phyloP scores from a whole-genome alignment of 306 rosid species.

The Spatholobus suberectus region DNA sequence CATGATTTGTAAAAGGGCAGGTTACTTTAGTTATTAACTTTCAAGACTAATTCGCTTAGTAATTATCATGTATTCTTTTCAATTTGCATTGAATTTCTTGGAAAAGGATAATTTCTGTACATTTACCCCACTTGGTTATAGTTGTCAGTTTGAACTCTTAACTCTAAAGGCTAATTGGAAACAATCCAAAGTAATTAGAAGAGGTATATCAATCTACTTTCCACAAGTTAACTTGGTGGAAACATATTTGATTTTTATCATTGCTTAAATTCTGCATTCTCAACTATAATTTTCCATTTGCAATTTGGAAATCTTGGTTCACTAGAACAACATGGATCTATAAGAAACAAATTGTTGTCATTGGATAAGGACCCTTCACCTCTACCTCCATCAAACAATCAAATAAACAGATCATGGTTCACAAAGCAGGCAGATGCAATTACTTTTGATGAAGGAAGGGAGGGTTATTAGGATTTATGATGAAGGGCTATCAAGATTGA shows the following conservation, averaged over 20 bases:
- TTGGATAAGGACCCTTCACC: slow-evolving; percentile 63
- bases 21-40: too few relatives aligned
- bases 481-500: too few relatives aligned
- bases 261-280: slow-evolving; percentile 18
- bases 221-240: slow-evolving; percentile 53
- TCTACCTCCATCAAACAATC: slow-evolving; percentile 57
- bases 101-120: not conserved
- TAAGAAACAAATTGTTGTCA: slow-evolving; percentile 62
- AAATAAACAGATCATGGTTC: slow-evolving; percentile 58
- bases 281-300: not conserved
- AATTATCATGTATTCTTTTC: not conserved
- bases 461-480: too few relatives aligned
- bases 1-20: too few relatives aligned
- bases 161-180: slow-evolving; percentile 55
- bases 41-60: not conserved
- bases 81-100: not conserved
- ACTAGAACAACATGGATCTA: slow-evolving; percentile 54
- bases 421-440: slow-evolving; percentile 90
- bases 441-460: slow-evolving; percentile 72
- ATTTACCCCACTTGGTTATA: not conserved
- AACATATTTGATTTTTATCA: slow-evolving; percentile 9
- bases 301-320: slow-evolving; percentile 54
- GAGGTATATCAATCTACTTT: slow-evolving; percentile 64
- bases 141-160: slow-evolving; percentile 7
- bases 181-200: slow-evolving; percentile 61